Percentiles rank a stretch among this genome's conserved stretches.
phyloP scores from a whole-genome alignment of 2,329 filamentous ascomycete species.

The Pseudofabraea citricarpa region DNA sequence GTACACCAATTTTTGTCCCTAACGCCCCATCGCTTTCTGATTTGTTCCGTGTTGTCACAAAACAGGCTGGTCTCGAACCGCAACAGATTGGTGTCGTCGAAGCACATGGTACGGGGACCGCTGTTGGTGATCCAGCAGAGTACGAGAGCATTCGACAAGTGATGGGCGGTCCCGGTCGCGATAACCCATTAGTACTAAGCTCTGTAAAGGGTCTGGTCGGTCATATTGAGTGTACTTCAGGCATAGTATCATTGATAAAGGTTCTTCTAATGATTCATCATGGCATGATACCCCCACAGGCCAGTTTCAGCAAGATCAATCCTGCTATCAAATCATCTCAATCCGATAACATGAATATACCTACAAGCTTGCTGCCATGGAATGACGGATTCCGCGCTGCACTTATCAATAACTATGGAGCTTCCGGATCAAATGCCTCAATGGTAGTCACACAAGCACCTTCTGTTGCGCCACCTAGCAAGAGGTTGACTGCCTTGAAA shows the following conservation, averaged over 20 bases:
- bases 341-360: background rate
- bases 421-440: slow-evolving; percentile 17
- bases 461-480: too few relatives aligned
- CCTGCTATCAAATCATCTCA: slow-evolving; percentile 10
- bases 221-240: slow-evolving; percentile 39
- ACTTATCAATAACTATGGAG: slow-evolving; percentile 20
- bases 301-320: slow-evolving; percentile 28
- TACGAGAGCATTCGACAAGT: slow-evolving; percentile 6
- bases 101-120: slow-evolving; percentile 33
- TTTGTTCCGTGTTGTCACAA: slow-evolving; percentile 2
- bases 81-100: slow-evolving; percentile 15
- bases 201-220: slow-evolving; percentile 36
- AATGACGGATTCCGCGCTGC: slow-evolving; percentile 5
- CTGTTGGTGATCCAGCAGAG: slow-evolving; percentile 22
- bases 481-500: slow-evolving; percentile 1
- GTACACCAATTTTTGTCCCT: slow-evolving; percentile 10
- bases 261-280: slow-evolving; percentile 29
- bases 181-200: slow-evolving; percentile 1
- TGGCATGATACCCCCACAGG: slow-evolving; percentile 17
- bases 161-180: slow-evolving; percentile 5
- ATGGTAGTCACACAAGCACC: slow-evolving; percentile 9
- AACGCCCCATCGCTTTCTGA: slow-evolving; percentile 22
- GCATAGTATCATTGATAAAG: slow-evolving; percentile 39
- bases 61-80: slow-evolving; percentile 35
- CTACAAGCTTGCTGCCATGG: background rate